Conservation (phyloP, 208 protist species). For the Strigomonas oncopelti region DNA sequence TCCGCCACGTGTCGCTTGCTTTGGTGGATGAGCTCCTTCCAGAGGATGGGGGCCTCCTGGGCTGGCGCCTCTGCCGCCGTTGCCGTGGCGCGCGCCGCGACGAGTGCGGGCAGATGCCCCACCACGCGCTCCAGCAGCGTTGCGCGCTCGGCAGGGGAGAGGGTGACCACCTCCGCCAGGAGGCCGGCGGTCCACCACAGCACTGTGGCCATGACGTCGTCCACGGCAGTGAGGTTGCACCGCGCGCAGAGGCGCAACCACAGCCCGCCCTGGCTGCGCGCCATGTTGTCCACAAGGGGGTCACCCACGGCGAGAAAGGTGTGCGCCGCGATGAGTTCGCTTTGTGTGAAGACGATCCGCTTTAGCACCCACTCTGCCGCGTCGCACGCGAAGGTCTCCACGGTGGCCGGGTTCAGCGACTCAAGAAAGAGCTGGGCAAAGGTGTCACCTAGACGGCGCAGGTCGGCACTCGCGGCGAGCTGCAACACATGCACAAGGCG, state of each 20-base stretch:
- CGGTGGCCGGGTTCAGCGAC: slow-evolving; percentile 21
- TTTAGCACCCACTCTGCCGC: slow-evolving; percentile 49
- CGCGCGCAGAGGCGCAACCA: slow-evolving; percentile 51
- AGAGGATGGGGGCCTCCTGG: background rate
- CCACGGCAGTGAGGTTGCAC: slow-evolving; percentile 39
- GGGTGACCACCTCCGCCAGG: slow-evolving; percentile 40
- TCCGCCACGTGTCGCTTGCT: background rate
- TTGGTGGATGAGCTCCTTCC: background rate
- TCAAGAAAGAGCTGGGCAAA: slow-evolving; percentile 39
- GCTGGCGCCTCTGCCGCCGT: background rate
- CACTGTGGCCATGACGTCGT: slow-evolving; percentile 10
- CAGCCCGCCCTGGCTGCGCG: slow-evolving; percentile 30
- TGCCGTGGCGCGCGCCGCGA: background rate
- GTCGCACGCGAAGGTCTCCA: slow-evolving; percentile 24
- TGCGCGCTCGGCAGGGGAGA: slow-evolving; percentile 27
- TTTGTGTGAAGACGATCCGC: slow-evolving; percentile 39
- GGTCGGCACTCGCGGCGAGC: slow-evolving; percentile 15
- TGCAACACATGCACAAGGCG: slow-evolving; percentile 16
- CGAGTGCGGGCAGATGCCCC: slow-evolving; percentile 31
- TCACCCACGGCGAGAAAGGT: slow-evolving; percentile 22
- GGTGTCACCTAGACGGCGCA: slow-evolving; percentile 28
- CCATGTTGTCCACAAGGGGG: slow-evolving; percentile 37
- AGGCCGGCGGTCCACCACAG: slow-evolving; percentile 63
- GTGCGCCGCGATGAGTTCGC: slow-evolving; percentile 5
- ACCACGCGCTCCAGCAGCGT: slow-evolving; percentile 47